phyloP scores from a whole-genome alignment of 2,329 filamentous ascomycete genomes.

The Aspergillus phoenicis region DNA sequence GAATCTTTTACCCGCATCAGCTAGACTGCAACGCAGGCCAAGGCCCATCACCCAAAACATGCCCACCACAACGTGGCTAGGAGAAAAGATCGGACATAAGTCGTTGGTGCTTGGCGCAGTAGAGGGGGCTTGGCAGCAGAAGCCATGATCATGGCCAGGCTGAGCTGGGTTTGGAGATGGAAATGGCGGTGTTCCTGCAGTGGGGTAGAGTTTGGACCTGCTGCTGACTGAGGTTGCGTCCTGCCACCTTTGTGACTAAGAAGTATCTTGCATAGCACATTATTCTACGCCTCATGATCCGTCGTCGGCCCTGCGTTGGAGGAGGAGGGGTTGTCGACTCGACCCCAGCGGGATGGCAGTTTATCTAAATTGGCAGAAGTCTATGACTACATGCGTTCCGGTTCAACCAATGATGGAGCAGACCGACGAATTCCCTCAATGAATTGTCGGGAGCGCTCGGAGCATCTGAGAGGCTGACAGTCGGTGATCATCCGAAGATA shows the following conservation, averaged over 20 bases:
- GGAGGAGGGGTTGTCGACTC: background rate
- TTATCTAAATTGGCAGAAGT: background rate
- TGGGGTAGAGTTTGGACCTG: constrained; percentile 11
- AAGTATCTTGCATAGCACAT: constrained; percentile 10
- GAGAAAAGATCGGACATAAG: constrained; percentile 19
- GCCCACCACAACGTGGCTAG: constrained; percentile 27
- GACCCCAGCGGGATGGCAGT: background rate
- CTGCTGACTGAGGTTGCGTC: constrained; percentile 2
- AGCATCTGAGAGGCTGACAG: constrained; percentile 13
- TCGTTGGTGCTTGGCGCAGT: constrained; percentile 25
- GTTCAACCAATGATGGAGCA: constrained; percentile 14
- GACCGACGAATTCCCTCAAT: constrained; percentile 7
- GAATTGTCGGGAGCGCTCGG: constrained; percentile 20
- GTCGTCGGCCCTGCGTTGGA: background rate
- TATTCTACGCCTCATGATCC: background rate
- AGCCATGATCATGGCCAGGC: constrained; percentile 15
- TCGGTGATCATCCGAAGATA: constrained; percentile 14
- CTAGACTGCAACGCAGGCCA: constrained; percentile 10
- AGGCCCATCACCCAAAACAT: constrained; percentile 14
- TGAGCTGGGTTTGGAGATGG: constrained; percentile 12
- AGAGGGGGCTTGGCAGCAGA: constrained; percentile 21
- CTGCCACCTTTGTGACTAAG: constrained; percentile 2
- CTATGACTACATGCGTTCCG: constrained; percentile 9
- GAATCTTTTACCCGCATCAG: constrained; percentile 1
- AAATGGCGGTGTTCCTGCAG: constrained; percentile 30